Conservation (phyloP, 768 basidiomycete species). For the Chalciporus chontae region DNA sequence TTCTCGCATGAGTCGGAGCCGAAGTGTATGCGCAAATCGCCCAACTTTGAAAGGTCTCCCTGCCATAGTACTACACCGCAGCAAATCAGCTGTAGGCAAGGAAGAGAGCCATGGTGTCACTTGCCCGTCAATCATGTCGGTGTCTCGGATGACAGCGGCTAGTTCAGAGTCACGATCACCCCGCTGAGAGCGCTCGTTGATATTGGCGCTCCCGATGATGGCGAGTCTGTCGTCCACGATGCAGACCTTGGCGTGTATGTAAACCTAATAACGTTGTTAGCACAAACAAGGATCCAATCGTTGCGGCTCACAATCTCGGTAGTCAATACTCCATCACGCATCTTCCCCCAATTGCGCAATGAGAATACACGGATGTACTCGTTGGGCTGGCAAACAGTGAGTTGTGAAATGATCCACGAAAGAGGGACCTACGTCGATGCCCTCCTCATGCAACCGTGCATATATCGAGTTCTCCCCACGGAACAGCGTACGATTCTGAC, state of each 20-base stretch:
- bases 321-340: conserved; percentile 76
- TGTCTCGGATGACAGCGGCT: conserved; percentile 90
- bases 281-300: neutral
- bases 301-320: conserved; percentile 72
- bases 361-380: conserved; percentile 91
- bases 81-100: neutral
- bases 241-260: conserved; percentile 71
- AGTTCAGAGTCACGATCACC: conserved; percentile 98
- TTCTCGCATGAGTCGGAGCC: conserved; percentile 93
- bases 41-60: conserved; percentile 94
- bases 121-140: conserved; percentile 92
- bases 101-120: conserved; percentile 18
- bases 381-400: conserved; percentile 60
- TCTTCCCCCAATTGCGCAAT: conserved; percentile 89
- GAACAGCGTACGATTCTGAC: conserved; percentile 85
- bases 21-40: conserved; percentile 91
- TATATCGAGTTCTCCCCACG: conserved; percentile 93
- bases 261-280: conserved; percentile 49
- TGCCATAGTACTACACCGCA: conserved; percentile 72
- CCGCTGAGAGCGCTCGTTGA: conserved; percentile 94
- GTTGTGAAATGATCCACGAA: neutral
- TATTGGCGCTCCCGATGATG: conserved; percentile 95
- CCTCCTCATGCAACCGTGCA: conserved; percentile 75
- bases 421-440: conserved; percentile 64
- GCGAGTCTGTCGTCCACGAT: conserved; percentile 93